Evolutionary conservation across 139 green algal genomes (phyloP).

Genomic region (Pleodorina starrii): DNA sequence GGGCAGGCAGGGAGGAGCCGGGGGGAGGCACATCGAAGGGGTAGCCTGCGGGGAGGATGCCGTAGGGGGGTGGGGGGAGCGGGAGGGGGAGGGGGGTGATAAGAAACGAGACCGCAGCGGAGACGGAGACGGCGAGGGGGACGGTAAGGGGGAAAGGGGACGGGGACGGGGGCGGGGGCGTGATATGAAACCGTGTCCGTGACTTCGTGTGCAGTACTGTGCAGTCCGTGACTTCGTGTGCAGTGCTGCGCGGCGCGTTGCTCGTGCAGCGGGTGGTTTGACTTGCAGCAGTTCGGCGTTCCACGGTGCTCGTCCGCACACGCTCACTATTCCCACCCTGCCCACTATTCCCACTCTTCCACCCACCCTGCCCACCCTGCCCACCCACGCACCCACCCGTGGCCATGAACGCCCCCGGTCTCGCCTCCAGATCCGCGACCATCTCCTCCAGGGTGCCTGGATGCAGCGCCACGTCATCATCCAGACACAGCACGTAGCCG

Average conservation of each 20-base stretch:
- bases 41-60: conserved; percentile 76
- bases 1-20: conserved; percentile 64
- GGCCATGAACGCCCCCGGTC: conserved; percentile 9
- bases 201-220: too few relatives aligned
- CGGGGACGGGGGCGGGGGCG: too few relatives aligned
- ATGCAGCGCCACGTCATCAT: conserved; percentile 94
- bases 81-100: neutral
- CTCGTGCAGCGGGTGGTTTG: too few relatives aligned
- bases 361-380: neutral
- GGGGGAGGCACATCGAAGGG: conserved; percentile 87
- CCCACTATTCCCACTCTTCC: neutral
- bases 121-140: too few relatives aligned
- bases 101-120: neutral
- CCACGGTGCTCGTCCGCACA: too few relatives aligned
- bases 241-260: too few relatives aligned
- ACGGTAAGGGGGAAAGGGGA: too few relatives aligned
- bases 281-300: too few relatives aligned
- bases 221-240: too few relatives aligned
- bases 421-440: conserved; percentile 74
- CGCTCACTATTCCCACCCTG: too few relatives aligned
- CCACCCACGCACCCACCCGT: conserved; percentile 14
- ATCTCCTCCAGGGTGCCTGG: conserved; percentile 72
- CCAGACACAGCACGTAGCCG: conserved; percentile 89
- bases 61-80: neutral
- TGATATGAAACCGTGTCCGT: too few relatives aligned